These are phyloP conservation scores for Teunomyces atbi DNA, from an alignment of 805 yeast genomes.

Conservation along the genomic window DNA sequence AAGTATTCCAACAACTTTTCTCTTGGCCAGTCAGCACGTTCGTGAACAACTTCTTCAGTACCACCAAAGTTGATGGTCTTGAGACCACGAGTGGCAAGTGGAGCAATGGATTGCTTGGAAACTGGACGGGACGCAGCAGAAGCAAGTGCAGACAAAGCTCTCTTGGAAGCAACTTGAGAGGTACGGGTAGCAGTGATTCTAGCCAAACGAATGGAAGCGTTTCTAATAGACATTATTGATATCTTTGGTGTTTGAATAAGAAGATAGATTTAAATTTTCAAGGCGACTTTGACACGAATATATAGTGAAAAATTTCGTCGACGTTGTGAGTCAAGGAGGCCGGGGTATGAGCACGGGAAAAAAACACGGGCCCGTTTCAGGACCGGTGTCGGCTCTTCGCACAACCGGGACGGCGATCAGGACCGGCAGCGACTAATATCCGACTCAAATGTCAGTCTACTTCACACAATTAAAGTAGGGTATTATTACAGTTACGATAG, in stretches of 20 bases:
- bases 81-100: constrained; percentile 78
- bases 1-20: constrained; percentile 94
- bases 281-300: constrained; percentile 1
- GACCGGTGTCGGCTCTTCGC: constrained; percentile 8
- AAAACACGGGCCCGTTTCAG: constrained; percentile 2
- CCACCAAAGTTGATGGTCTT: constrained; percentile 98
- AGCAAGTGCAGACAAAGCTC: constrained; percentile 61
- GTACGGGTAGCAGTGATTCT: constrained; percentile 46
- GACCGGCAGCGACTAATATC: neutral
- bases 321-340: constrained; percentile 2
- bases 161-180: constrained; percentile 52
- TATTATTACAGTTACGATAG: neutral
- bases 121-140: constrained; percentile 45
- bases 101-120: constrained; percentile 36
- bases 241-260: constrained; percentile 2
- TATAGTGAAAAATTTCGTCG: constrained; percentile 8
- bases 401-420: neutral
- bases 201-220: constrained; percentile 44
- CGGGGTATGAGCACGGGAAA: neutral
- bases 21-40: constrained; percentile 99
- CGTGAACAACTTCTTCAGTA: constrained; percentile 91
- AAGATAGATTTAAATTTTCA: constrained; percentile 3
- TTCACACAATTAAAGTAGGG: neutral
- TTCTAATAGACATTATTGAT: constrained; percentile 43
- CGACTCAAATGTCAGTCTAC: neutral